These are phyloP conservation scores for Colletotrichum euphorbiae DNA, from an alignment of 2,329 filamentous ascomycete genomes.

Conservation along the genomic window DNA sequence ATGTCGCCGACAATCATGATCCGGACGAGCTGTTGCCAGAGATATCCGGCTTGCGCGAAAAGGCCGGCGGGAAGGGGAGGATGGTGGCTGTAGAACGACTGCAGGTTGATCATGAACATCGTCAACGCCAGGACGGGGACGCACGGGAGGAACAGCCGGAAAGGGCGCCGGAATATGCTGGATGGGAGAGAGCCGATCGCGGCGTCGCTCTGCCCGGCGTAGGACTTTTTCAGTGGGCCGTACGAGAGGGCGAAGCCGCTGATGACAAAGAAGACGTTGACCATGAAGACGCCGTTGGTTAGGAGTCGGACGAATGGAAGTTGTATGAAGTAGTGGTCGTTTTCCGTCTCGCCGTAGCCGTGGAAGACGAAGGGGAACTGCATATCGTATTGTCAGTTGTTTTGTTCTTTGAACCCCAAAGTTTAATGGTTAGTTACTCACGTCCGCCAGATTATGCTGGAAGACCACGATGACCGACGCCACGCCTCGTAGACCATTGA, in stretches of 20 bases:
- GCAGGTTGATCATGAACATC: not conserved
- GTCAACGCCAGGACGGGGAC: slow-evolving; percentile 18
- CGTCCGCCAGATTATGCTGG: slow-evolving; percentile 50
- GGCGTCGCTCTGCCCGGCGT: slow-evolving; percentile 34
- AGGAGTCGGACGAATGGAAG: slow-evolving; percentile 46
- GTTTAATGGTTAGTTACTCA: too few relatives aligned
- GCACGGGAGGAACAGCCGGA: slow-evolving; percentile 40
- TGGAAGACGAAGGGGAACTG: slow-evolving; percentile 15
- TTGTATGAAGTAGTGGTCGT: slow-evolving; percentile 40
- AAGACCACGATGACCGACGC: slow-evolving; percentile 62
- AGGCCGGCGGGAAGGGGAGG: slow-evolving; percentile 43
- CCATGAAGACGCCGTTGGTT: slow-evolving; percentile 46
- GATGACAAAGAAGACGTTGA: slow-evolving; percentile 52
- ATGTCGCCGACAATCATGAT: slow-evolving; percentile 61
- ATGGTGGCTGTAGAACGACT: not conserved
- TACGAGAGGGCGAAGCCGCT: slow-evolving; percentile 52
- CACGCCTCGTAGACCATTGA: slow-evolving; percentile 61
- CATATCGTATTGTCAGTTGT: slow-evolving; percentile 43
- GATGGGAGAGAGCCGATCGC: slow-evolving; percentile 30
- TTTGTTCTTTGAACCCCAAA: too few relatives aligned
- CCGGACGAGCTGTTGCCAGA: slow-evolving; percentile 62
- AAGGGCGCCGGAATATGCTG: slow-evolving; percentile 38
- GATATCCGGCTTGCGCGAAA: slow-evolving; percentile 57
- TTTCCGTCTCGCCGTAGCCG: slow-evolving; percentile 18
- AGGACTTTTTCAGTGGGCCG: slow-evolving; percentile 44